Conservation (phyloP, 768 basidiomycete genomes). For the Rubroboletus satanas region DNA sequence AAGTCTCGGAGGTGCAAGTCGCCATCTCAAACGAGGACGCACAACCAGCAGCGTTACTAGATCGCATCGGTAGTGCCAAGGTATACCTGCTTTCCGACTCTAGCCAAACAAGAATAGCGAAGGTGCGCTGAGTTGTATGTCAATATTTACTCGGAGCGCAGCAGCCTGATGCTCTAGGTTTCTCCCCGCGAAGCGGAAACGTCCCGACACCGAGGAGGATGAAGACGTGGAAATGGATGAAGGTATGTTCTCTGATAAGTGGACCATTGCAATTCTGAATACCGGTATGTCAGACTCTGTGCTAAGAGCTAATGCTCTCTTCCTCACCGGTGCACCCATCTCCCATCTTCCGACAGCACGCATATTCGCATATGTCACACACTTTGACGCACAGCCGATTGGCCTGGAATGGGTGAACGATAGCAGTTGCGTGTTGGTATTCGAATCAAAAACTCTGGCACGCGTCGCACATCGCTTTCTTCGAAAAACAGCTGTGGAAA, state of each 20-base stretch:
- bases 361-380: constrained; percentile 78
- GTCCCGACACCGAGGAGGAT: constrained; percentile 38
- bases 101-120: constrained; percentile 53
- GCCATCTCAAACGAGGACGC: constrained; percentile 29
- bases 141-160: constrained; percentile 35
- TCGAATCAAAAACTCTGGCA: constrained; percentile 52
- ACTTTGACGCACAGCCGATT: constrained; percentile 70
- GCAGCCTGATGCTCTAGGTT: constrained; percentile 42
- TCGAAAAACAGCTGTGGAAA: constrained; percentile 49
- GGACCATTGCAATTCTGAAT: not conserved
- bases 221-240: constrained; percentile 34
- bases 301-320: constrained; percentile 62
- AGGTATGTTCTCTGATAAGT: constrained; percentile 24
- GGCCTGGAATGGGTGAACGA: constrained; percentile 87
- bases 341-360: constrained; percentile 69
- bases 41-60: constrained; percentile 41
- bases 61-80: constrained; percentile 68
- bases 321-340: constrained; percentile 71
- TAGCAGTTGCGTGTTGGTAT: constrained; percentile 76
- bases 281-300: constrained; percentile 37
- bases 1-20: constrained; percentile 35
- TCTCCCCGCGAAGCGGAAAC: constrained; percentile 43
- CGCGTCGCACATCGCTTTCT: constrained; percentile 48
- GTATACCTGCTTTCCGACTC: constrained; percentile 77
- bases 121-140: constrained; percentile 61